Evolutionary conservation across 2,329 filamentous ascomycete genomes (phyloP).

Genomic region (Samsoniella hepiali): DNA sequence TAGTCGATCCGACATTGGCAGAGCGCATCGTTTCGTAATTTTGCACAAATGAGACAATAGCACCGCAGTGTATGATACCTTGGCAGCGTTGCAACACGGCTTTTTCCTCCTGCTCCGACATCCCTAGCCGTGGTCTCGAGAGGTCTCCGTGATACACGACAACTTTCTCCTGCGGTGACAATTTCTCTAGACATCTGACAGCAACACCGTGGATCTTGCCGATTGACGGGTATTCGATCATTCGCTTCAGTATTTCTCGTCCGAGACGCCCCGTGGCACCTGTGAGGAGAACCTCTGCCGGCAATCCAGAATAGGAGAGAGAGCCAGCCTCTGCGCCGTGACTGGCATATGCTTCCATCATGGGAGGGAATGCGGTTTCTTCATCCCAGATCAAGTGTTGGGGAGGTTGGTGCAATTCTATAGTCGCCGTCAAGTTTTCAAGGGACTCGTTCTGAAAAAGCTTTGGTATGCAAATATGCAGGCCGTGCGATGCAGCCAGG

Average conservation of each 20-base stretch:
- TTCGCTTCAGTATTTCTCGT: background rate
- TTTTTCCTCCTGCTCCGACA: too few relatives aligned
- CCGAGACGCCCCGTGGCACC: constrained; percentile 4
- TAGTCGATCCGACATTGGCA: constrained; percentile 35
- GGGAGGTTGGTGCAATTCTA: background rate
- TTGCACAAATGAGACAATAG: constrained; percentile 37
- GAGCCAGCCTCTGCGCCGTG: too few relatives aligned
- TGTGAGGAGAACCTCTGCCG: background rate
- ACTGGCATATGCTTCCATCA: background rate
- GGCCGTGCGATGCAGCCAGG: background rate
- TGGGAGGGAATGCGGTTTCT: background rate
- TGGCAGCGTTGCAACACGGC: background rate
- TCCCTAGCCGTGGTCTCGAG: too few relatives aligned
- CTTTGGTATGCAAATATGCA: background rate
- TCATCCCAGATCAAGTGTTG: background rate
- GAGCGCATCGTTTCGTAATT: constrained; percentile 32
- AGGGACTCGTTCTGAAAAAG: background rate
- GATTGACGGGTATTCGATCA: background rate
- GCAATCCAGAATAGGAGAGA: background rate
- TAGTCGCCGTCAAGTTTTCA: background rate
- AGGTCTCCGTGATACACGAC: too few relatives aligned
- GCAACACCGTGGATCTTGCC: background rate
- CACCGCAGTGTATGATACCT: constrained; percentile 36
- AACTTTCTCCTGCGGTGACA: too few relatives aligned
- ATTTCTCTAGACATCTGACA: background rate